Base-by-base conservation (phyloP, 2,329 filamentous ascomycete genomes). In the Monosporascus sp. region DNA sequence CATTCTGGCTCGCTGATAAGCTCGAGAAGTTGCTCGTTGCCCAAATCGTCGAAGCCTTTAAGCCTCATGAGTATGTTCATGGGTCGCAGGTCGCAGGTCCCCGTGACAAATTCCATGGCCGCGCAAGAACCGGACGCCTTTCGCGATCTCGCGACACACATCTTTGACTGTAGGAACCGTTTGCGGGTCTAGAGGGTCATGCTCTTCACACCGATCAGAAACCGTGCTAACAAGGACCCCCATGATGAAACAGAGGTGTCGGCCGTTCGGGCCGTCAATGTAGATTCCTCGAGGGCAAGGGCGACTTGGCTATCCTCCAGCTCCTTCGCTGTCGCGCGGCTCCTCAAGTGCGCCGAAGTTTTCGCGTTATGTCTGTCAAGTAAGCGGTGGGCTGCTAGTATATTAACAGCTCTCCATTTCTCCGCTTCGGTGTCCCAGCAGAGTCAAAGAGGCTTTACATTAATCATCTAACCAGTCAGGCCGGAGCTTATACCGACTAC, bases 371-470 rank as follows among this genome's bases (percentile, higher is more conserved):
- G 22, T 20, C 38, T 35, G 3, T 46, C 7, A 6, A 48, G 24
- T 24, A 40, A 56, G 20, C 28, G 22, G 18, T 52, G 45, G 7
- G 51, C 37, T 24, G 41, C 38, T n/a, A 56, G 45, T 17, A 53
- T 49, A 44, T 51, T 53, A 8, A 53, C 38, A 1, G 48, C 51
- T 15, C 35, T 48, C 51, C 51, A 56, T 17, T 37, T n/a, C 14
- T 41, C n/a, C 3, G 14, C 38, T 35, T 48, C 9, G 11, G 24
- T 22, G 17, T 56, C 41, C 26, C n/a, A 37, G 26, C 48, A 50
- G 18, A 56, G 51, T 48, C 54, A 56, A 3, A 53, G 26, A 9
- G 26, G 26, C 7, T 28, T 9, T 28, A 28, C 8, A 9, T 7
- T 3, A 28, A 9, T 22, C 20, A 22, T 22, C 26, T 2, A 28